Percentiles rank a stretch among this genome's conserved stretches.
phyloP scores from a whole-genome alignment of 805 yeast genomes.

The Lachancea nothofagi region DNA sequence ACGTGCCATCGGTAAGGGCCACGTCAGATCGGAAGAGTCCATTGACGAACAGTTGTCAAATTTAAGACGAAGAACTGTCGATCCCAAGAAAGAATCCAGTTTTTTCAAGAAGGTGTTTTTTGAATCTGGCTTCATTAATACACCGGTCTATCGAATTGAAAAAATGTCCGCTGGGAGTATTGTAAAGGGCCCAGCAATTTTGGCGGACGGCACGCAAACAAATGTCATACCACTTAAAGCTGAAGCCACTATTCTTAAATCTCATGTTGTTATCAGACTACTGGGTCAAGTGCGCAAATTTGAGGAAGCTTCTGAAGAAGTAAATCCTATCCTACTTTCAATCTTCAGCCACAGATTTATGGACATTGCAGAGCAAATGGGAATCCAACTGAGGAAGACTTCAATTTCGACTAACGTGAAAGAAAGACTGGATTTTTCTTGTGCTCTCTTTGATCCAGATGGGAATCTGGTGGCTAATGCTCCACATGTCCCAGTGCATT shows the following conservation, averaged over 20 bases:
- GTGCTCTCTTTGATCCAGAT: slow-evolving; percentile 70
- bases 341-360: slow-evolving; percentile 79
- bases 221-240: slow-evolving; percentile 52
- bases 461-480: slow-evolving; percentile 84
- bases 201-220: slow-evolving; percentile 79
- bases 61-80: slow-evolving; percentile 26
- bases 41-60: slow-evolving; percentile 40
- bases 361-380: slow-evolving; percentile 92
- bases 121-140: slow-evolving; percentile 41
- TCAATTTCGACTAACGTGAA: slow-evolving; percentile 79
- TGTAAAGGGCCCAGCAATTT: slow-evolving; percentile 65
- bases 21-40: slow-evolving; percentile 36
- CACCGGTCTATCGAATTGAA: slow-evolving; percentile 52
- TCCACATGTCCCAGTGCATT: slow-evolving; percentile 81
- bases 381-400: slow-evolving; percentile 69
- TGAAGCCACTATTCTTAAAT: slow-evolving; percentile 33
- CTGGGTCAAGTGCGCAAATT: slow-evolving; percentile 1
- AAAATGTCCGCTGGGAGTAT: slow-evolving; percentile 47
- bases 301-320: slow-evolving; percentile 8
- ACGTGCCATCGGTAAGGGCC: slow-evolving; percentile 60
- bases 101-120: slow-evolving; percentile 50
- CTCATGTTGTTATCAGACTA: slow-evolving; percentile 39
- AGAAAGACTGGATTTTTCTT: slow-evolving; percentile 76
- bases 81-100: slow-evolving; percentile 25
- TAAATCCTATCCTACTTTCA: slow-evolving; percentile 61